Evolutionary conservation across 164 flowering plant species (phyloP).

Genomic region (Sedum album): DNA sequence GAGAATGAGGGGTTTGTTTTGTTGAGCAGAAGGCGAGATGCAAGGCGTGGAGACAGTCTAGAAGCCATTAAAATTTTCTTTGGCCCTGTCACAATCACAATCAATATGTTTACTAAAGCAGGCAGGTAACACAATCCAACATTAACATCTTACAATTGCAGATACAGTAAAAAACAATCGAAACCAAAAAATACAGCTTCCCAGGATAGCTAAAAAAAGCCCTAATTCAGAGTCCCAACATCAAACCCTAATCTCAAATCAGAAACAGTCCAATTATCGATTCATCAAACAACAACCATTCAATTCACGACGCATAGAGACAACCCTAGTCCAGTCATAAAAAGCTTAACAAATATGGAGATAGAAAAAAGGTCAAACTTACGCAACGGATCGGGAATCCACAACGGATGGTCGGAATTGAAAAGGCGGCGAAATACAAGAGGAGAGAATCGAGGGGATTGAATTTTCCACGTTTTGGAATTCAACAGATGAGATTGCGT

Average conservation of each 20-base stretch:
- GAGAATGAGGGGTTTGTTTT: neutral
- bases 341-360: neutral
- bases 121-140: too few species aligned
- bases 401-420: neutral
- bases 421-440: neutral
- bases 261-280: neutral
- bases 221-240: neutral
- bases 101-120: too few species aligned
- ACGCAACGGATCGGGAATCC: neutral
- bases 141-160: too few species aligned
- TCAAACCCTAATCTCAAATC: neutral
- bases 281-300: neutral
- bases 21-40: neutral
- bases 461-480: constrained; percentile 2
- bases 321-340: too few species aligned
- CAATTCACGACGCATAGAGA: neutral
- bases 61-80: constrained; percentile 17
- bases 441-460: constrained; percentile 1
- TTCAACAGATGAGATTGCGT: neutral
- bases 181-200: too few species aligned
- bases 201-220: neutral
- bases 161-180: too few species aligned
- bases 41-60: constrained; percentile 13
- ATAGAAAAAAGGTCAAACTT: neutral
- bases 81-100: neutral